These are phyloP conservation scores for Citropsis articulata DNA, from an alignment of 345 rosid genomes.

Conservation along the genomic window DNA sequence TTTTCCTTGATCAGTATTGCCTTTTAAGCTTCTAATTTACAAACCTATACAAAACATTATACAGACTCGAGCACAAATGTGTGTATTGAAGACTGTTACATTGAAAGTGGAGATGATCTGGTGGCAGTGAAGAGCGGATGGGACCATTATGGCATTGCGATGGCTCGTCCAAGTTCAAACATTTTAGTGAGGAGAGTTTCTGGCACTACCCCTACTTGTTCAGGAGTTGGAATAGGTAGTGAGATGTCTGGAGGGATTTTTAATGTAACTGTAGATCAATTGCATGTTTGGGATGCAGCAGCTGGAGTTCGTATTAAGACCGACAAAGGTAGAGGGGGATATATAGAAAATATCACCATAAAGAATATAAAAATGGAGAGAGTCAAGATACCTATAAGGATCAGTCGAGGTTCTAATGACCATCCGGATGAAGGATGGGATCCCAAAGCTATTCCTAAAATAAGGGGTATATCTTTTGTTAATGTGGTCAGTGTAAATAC, in stretches of 20 bases:
- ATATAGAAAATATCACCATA: slow-evolving; percentile 63
- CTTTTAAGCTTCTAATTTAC: neutral
- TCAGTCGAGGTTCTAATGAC: slow-evolving; percentile 89
- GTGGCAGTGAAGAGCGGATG: slow-evolving; percentile 96
- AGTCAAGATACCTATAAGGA: slow-evolving; percentile 81
- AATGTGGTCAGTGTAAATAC: slow-evolving; percentile 67
- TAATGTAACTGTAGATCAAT: slow-evolving; percentile 60
- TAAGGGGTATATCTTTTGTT: slow-evolving; percentile 62
- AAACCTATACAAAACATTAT: neutral
- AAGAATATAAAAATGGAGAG: slow-evolving; percentile 64
- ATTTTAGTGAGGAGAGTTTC: slow-evolving; percentile 69
- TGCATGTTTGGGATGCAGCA: slow-evolving; percentile 87
- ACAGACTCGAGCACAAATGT: slow-evolving; percentile 88
- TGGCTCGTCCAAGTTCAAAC: slow-evolving; percentile 90
- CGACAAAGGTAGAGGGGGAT: slow-evolving; percentile 90
- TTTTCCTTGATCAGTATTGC: neutral
- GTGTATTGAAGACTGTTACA: slow-evolving; percentile 87
- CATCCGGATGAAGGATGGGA: slow-evolving; percentile 93
- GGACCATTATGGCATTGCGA: slow-evolving; percentile 85
- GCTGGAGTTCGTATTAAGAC: slow-evolving; percentile 92
- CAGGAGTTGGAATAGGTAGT: slow-evolving; percentile 94
- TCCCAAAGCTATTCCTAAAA: slow-evolving; percentile 67
- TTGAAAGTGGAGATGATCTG: slow-evolving; percentile 96
- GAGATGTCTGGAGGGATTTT: slow-evolving; percentile 97
- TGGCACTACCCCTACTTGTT: slow-evolving; percentile 92